Evolutionary conservation across 495 filamentous ascomycete species (phyloP).

Genomic region (Neurospora discreta): DNA sequence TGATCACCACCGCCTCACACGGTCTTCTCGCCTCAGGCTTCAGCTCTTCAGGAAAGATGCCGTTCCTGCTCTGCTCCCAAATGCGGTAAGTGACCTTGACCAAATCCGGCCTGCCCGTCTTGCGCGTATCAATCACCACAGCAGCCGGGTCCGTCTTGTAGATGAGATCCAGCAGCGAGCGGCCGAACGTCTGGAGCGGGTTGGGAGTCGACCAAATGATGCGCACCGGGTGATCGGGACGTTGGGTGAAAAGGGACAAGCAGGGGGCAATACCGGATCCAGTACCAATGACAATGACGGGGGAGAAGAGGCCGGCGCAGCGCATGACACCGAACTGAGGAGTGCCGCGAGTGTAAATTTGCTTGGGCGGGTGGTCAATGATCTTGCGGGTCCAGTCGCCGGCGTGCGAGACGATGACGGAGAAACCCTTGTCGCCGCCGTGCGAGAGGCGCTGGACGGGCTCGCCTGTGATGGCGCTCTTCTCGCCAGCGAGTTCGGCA

Average conservation of each 20-base stretch:
- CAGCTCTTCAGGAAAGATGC: conserved; percentile 49
- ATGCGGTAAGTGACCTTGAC: conserved; percentile 48
- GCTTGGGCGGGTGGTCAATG: conserved; percentile 48
- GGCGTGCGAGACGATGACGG: conserved; percentile 62
- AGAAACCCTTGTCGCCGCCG: conserved; percentile 47
- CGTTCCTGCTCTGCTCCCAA: conserved; percentile 41
- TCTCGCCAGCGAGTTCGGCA: background rate
- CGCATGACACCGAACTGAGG: conserved; percentile 61
- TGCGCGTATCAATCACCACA: conserved; percentile 39
- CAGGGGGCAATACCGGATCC: conserved; percentile 74
- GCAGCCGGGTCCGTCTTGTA: conserved; percentile 34
- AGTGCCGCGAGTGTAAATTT: conserved; percentile 44
- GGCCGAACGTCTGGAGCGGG: conserved; percentile 35
- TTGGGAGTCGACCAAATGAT: conserved; percentile 40
- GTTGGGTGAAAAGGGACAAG: conserved; percentile 37
- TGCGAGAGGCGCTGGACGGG: conserved; percentile 45
- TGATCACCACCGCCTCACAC: conserved; percentile 63
- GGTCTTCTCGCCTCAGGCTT: conserved; percentile 41
- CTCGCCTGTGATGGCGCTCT: conserved; percentile 15
- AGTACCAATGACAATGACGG: conserved; percentile 66
- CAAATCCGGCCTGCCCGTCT: conserved; percentile 35
- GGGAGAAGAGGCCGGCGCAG: conserved; percentile 56
- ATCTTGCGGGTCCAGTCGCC: conserved; percentile 71
- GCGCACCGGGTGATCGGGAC: conserved; percentile 27
- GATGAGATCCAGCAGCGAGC: conserved; percentile 31